A percentile compares a stretch with the other conserved stretches of the same genome.
Evolutionary conservation across 768 basidiomycete species (phyloP).

Genomic region (Kwoniella sp.): DNA sequence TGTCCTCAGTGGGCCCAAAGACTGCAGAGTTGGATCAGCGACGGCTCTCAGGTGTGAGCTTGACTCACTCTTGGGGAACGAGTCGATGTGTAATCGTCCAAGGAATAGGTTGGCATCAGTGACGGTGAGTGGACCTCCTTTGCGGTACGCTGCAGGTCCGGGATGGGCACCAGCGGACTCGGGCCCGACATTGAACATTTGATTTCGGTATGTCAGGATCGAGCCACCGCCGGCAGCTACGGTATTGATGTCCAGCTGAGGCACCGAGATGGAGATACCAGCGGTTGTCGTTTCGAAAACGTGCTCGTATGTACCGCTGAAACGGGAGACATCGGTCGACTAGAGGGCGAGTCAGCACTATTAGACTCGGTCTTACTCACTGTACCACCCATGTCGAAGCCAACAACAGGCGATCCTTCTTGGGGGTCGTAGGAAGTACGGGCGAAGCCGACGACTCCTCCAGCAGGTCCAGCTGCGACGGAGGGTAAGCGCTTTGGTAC

Average conservation of each 20-base stretch:
- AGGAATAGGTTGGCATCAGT: slow-evolving; percentile 51
- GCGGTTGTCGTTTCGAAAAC: slow-evolving; percentile 59
- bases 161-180: slow-evolving; percentile 92
- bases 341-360: background rate
- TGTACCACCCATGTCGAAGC: slow-evolving; percentile 69
- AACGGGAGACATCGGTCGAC: slow-evolving; percentile 73
- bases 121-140: slow-evolving; percentile 73
- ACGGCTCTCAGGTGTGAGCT: background rate
- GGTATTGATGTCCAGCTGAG: slow-evolving; percentile 51
- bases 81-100: slow-evolving; percentile 45
- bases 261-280: slow-evolving; percentile 39
- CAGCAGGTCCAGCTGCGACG: slow-evolving; percentile 74
- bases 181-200: slow-evolving; percentile 88
- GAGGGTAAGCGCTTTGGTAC: background rate
- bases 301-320: slow-evolving; percentile 84
- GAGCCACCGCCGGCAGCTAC: slow-evolving; percentile 81
- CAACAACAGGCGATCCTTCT: slow-evolving; percentile 74
- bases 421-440: slow-evolving; percentile 83
- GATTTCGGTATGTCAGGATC: slow-evolving; percentile 82
- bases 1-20: slow-evolving; percentile 84
- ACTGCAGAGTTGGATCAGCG: slow-evolving; percentile 58
- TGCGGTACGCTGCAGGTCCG: slow-evolving; percentile 69
- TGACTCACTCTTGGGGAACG: slow-evolving; percentile 68
- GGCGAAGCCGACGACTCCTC: slow-evolving; percentile 93
- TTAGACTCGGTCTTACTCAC: slow-evolving; percentile 50